These are phyloP conservation scores for Neohortaea acidophila DNA, from an alignment of 495 filamentous ascomycete species.

Conservation along the genomic window DNA sequence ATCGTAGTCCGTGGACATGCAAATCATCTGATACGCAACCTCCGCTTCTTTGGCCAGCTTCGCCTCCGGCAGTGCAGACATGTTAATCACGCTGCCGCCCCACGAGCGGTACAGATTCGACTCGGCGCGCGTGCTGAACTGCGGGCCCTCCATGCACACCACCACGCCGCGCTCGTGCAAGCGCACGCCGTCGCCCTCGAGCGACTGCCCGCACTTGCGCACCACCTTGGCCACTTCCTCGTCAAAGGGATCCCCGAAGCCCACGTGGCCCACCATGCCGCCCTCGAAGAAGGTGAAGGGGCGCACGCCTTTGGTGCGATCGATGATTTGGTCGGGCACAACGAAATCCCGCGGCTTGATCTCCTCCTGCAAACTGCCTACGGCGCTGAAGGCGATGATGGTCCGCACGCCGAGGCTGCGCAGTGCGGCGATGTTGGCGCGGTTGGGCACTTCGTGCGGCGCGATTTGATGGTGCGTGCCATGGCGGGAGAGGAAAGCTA, in stretches of 20 bases:
- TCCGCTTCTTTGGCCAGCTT: slow-evolving; percentile 94
- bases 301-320: slow-evolving; percentile 75
- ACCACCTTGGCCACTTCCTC: slow-evolving; percentile 57
- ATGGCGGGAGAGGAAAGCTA: slow-evolving; percentile 91
- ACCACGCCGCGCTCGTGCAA: slow-evolving; percentile 67
- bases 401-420: slow-evolving; percentile 75
- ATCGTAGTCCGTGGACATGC: slow-evolving; percentile 98
- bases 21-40: slow-evolving; percentile 93
- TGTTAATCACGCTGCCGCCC: slow-evolving; percentile 90
- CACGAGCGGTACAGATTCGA: slow-evolving; percentile 83
- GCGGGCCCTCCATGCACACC: slow-evolving; percentile 92
- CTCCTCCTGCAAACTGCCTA: slow-evolving; percentile 79
- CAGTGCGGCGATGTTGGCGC: slow-evolving; percentile 91
- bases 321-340: slow-evolving; percentile 88
- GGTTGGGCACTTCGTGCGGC: slow-evolving; percentile 77
- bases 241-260: slow-evolving; percentile 93
- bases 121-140: slow-evolving; percentile 96
- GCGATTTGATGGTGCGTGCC: slow-evolving; percentile 75
- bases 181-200: slow-evolving; percentile 62
- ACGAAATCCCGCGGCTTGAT: slow-evolving; percentile 94
- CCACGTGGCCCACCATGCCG: slow-evolving; percentile 84
- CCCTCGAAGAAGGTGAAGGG: slow-evolving; percentile 94
- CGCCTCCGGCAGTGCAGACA: slow-evolving; percentile 90
- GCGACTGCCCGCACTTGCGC: slow-evolving; percentile 50
- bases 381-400: slow-evolving; percentile 87